phyloP scores from a whole-genome alignment of 192 early-diverging fungal genomes.

The Thamnidium elegans region DNA sequence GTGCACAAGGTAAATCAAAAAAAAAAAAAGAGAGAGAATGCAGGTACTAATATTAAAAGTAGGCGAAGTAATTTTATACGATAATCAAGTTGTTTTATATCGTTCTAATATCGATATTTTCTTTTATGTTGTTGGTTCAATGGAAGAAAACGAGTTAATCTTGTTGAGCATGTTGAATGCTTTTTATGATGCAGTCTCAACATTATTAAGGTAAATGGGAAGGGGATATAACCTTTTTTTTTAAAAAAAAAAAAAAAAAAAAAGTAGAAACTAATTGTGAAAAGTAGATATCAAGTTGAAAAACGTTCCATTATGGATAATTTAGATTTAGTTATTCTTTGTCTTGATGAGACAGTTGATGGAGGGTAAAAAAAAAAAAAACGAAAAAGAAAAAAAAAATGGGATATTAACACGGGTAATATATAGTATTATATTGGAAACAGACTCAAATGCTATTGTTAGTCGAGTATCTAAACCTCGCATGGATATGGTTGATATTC shows the following conservation, averaged over 20 bases:
- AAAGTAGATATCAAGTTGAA: slow-evolving; percentile 85
- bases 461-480: slow-evolving; percentile 75
- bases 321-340: slow-evolving; percentile 86
- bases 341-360: slow-evolving; percentile 93
- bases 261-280: slow-evolving; percentile 2
- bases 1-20: slow-evolving; percentile 55
- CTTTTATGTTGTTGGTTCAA: slow-evolving; percentile 86
- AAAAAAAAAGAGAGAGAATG: neutral
- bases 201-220: slow-evolving; percentile 70
- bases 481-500: slow-evolving; percentile 67
- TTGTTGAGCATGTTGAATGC: slow-evolving; percentile 73
- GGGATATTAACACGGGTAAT: neutral
- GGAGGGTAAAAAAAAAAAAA: slow-evolving; percentile 64
- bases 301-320: slow-evolving; percentile 88
- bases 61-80: slow-evolving; percentile 92
- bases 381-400: too few species aligned
- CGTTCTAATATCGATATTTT: slow-evolving; percentile 83
- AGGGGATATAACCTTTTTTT: too few species aligned
- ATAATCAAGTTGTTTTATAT: slow-evolving; percentile 89
- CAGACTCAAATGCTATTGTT: slow-evolving; percentile 72
- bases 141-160: slow-evolving; percentile 94
- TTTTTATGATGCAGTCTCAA: slow-evolving; percentile 82
- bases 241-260: too few species aligned
- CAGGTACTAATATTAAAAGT: slow-evolving; percentile 15
- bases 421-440: slow-evolving; percentile 70